Base-by-base conservation (phyloP, 1,284 basidiomycete genomes). In the Tremellales sp. region DNA sequence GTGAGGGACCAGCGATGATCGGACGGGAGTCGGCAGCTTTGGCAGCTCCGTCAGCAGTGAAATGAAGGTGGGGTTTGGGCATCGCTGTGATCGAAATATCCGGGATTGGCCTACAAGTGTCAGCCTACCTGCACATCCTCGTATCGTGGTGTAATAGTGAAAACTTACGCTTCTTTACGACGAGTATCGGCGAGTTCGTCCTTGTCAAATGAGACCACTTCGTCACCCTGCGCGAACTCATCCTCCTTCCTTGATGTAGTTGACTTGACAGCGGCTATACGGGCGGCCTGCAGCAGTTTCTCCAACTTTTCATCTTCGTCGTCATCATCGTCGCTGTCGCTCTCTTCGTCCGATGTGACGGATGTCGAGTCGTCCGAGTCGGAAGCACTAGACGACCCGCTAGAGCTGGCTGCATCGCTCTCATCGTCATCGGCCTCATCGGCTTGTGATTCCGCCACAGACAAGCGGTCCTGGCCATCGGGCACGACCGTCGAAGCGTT, bases 1-100 rank as follows among this genome's bases (percentile, higher is more conserved):
- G 1, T 15, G 56, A 53, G 13, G 57, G 48, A 43, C 50, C 55
- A 45, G 52, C 51, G 45, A 19, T 27, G 35, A 22, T 15, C 41
- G 47, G n/a, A 51, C 26, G 40, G 24, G 45, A 7, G 22, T 55
- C 46, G 2, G 48, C 19, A 31, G 26, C 52, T 41, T 27, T 48
- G 6, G 65, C 70, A 4, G 58, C 54, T 1, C 67, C 67, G 40
- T 72, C 66, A 19, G 45, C 40, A 11, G 49, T 45, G 44, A 67
- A 65, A 2, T 62, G 45, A 3, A 73, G 81, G 62, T 88, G 77
- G 13, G 89, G 74, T 13, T 75, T 63, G 2, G 87, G 87, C 41
- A 89, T 68, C 27, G 45, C 27, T 7, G 70, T 62, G 4, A 74
- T 57, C 1, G 57, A 41, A 26, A 75, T 58, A 43, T 69, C 66